Evolutionary conservation across 2,329 filamentous ascomycete species (phyloP), one percentile per base, ranked within the genome.

Genomic region (Lachnellula cervina): DNA sequence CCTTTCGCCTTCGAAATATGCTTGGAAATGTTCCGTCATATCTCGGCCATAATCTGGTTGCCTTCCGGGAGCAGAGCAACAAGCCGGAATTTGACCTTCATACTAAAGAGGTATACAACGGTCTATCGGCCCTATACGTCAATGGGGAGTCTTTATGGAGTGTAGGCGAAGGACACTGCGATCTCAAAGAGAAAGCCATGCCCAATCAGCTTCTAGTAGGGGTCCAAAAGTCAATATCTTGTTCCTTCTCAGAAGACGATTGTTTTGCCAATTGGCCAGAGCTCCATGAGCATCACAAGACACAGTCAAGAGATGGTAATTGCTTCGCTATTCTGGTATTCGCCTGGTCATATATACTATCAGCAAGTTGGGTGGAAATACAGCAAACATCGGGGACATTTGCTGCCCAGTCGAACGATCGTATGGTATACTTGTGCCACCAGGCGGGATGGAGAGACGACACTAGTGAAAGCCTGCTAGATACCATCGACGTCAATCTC

Each of bases 341-440:
- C 38, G 56, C 56, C 34, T 59, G 50, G 44, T 34, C 45, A 51
- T 59, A 59, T 34, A 54, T 59, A 49, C 42, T 59, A 35, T 59
- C 53, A 47, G 49, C 56, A 37, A 52, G 38, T 35, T 59, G 49
- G 49, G 25, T 59, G 19, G 53, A 59, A 32, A 59, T 59, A 13
- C 52, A 59, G 25, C 49, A 56, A 32, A 8, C 46, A 21, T 21
- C 40, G 16, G 56, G 32, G 6, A 45, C 35, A 21, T 14, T 16
- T 34, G 4, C 32, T 37, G 34, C 23, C 17, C 48, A 42, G 25
- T 43, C 48, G 19, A 46, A 58, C 5, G 52, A 51, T 21, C 45
- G 50, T 47, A 48, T 59, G 7, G n/a, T 56, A 28, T 59, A 59
- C 25, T 51, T 59, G 46, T 19, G 13, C 32, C 28, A 43, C 28